Conservation (phyloP, 148 eudicot genomes). For the Arbutus unedo region DNA sequence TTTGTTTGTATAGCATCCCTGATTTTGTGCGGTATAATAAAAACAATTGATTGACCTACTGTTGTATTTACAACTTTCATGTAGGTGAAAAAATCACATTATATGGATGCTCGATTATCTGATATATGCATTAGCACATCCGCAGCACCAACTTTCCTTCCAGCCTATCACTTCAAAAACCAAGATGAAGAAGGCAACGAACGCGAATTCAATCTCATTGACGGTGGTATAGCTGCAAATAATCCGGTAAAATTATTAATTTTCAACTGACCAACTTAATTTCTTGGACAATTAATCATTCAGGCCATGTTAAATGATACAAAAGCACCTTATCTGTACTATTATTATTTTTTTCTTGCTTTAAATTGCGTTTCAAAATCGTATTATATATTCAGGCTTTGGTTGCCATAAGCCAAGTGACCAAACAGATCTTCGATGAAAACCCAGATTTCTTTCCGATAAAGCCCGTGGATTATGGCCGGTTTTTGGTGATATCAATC, state of each 20-base stretch:
- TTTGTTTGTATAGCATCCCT: no score
- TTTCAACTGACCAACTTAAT: no score
- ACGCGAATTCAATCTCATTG: conserved; percentile 10
- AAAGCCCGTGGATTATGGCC: conserved; percentile 11
- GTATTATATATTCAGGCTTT: conserved; percentile 15
- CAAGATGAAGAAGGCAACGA: conserved; percentile 9
- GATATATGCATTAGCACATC: conserved; percentile 19
- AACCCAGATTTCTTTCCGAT: conserved; percentile 18
- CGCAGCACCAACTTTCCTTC: conserved; percentile 18
- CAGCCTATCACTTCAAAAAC: conserved; percentile 18
- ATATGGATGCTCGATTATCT: conserved; percentile 9
- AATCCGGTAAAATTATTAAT: background rate
- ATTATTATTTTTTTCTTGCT: no score
- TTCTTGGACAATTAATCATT: no score
- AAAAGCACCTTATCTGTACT: no score
- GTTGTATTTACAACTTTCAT: background rate
- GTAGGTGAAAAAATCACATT: conserved; percentile 5
- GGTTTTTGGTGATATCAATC: conserved; percentile 19
- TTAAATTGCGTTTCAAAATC: no score
- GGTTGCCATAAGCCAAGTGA: conserved; percentile 17
- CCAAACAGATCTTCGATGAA: background rate
- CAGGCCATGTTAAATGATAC: no score
- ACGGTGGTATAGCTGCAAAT: conserved; percentile 27
- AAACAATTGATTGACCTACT: background rate
- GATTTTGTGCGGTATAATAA: no score